Evolutionary conservation across 192 early-diverging fungal species (phyloP).

Genomic region (Hyaloraphidium curvatum): DNA sequence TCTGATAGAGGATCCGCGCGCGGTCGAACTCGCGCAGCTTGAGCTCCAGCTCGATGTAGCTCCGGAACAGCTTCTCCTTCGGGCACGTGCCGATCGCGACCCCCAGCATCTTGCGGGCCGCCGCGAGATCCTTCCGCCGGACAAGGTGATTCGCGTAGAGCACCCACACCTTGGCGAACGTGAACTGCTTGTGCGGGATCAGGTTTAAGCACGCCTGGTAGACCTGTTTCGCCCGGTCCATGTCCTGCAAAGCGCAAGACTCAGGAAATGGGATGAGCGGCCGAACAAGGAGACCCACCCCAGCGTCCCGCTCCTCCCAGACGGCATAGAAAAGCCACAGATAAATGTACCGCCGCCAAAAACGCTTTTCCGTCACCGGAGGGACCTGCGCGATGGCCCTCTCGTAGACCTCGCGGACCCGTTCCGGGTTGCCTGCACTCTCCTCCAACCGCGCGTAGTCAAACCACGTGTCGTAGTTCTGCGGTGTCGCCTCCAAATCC

Average conservation of each 20-base stretch:
- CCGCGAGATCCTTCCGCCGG: slow-evolving; percentile 43
- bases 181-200: slow-evolving; percentile 85
- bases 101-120: slow-evolving; percentile 66
- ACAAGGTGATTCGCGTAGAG: slow-evolving; percentile 84
- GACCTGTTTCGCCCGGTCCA: slow-evolving; percentile 58
- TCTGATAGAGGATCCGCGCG: slow-evolving; percentile 71
- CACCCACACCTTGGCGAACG: slow-evolving; percentile 96
- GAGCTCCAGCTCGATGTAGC: slow-evolving; percentile 91
- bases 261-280: background rate
- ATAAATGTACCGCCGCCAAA: slow-evolving; percentile 96
- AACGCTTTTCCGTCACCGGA: slow-evolving; percentile 64
- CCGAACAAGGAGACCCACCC: slow-evolving; percentile 21
- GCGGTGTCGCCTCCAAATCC: slow-evolving; percentile 40
- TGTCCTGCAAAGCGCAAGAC: no score
- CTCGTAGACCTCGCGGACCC: slow-evolving; percentile 87
- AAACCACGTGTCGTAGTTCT: slow-evolving; percentile 97
- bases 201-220: slow-evolving; percentile 63
- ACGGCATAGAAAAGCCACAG: slow-evolving; percentile 97
- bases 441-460: slow-evolving; percentile 89
- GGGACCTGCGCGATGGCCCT: slow-evolving; percentile 82
- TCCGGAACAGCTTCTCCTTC: slow-evolving; percentile 82
- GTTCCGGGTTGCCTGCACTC: slow-evolving; percentile 37
- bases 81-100: slow-evolving; percentile 70
- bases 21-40: slow-evolving; percentile 87
- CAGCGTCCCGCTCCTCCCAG: slow-evolving; percentile 75